A percentile compares a stretch with the other conserved stretches of the same genome.
Evolutionary conservation across 2,329 filamentous ascomycete genomes (phyloP).

Genomic region (Exophiala sp.): DNA sequence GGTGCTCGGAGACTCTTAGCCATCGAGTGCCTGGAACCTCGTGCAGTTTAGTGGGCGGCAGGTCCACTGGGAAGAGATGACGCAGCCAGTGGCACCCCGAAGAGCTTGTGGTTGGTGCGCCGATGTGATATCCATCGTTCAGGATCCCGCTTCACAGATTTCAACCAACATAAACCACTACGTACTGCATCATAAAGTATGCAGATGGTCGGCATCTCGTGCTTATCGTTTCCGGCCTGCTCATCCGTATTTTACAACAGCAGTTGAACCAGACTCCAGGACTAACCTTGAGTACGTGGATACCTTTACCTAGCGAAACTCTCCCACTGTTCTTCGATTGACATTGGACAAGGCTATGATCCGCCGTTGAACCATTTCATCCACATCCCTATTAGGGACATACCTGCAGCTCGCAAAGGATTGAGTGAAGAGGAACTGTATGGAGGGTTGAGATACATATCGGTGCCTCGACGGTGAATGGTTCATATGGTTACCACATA

Average conservation of each 20-base stretch:
- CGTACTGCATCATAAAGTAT: neutral
- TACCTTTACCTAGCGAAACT: no score
- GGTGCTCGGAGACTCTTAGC: neutral
- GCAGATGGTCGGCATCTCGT: neutral
- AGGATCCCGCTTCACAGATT: neutral
- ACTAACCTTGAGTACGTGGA: no score
- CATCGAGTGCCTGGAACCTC: neutral
- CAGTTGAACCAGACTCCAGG: neutral
- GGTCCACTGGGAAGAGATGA: neutral
- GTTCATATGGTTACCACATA: no score
- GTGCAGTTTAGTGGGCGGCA: neutral
- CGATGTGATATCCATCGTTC: neutral
- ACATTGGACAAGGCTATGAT: no score
- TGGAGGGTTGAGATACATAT: no score
- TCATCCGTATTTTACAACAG: neutral
- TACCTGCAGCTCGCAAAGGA: no score
- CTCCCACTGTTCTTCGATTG: no score
- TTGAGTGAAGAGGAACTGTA: no score
- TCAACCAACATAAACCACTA: neutral
- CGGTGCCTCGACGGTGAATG: no score
- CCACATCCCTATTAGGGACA: no score
- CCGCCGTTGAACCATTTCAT: no score
- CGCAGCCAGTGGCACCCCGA: neutral
- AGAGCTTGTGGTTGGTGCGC: neutral
- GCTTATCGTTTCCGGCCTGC: neutral